Percentiles rank a stretch among this genome's conserved stretches.
Evolutionary conservation across 2,329 filamentous ascomycete genomes (phyloP).

Genomic region (Colletotrichum theobromicola): DNA sequence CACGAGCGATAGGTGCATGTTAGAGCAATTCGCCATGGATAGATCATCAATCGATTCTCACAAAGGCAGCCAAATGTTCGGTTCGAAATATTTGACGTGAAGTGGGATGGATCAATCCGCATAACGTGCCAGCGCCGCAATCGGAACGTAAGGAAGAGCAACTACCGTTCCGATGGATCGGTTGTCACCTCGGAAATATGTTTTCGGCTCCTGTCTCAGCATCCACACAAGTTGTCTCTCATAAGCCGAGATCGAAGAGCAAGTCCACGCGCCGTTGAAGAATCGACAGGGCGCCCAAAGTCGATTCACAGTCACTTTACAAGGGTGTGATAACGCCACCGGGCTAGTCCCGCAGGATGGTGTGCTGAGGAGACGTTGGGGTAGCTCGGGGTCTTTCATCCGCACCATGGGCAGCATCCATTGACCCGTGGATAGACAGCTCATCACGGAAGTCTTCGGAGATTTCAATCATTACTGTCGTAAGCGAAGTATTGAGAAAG

Average conservation of each 20-base stretch:
- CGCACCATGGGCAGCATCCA: neutral
- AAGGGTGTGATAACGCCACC: neutral
- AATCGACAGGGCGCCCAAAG: neutral
- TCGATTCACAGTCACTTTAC: neutral
- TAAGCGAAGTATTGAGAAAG: neutral
- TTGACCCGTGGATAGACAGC: neutral
- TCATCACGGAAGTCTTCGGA: neutral
- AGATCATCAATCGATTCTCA: neutral
- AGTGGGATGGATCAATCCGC: neutral
- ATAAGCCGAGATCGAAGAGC: neutral
- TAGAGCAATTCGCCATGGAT: accelerated
- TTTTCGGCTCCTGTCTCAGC: neutral
- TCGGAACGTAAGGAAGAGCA: neutral
- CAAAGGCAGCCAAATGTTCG: neutral
- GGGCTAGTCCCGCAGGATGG: neutral
- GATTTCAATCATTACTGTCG: neutral
- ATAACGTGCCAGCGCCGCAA: neutral
- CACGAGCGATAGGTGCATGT: neutral
- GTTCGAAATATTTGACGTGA: neutral
- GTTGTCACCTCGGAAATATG: neutral
- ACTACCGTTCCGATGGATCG: neutral
- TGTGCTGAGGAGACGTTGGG: neutral
- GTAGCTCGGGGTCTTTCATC: neutral
- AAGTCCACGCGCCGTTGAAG: neutral
- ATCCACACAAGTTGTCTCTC: neutral